Base-by-base conservation (phyloP, 768 basidiomycete genomes). In the Kwoniella sp. region DNA sequence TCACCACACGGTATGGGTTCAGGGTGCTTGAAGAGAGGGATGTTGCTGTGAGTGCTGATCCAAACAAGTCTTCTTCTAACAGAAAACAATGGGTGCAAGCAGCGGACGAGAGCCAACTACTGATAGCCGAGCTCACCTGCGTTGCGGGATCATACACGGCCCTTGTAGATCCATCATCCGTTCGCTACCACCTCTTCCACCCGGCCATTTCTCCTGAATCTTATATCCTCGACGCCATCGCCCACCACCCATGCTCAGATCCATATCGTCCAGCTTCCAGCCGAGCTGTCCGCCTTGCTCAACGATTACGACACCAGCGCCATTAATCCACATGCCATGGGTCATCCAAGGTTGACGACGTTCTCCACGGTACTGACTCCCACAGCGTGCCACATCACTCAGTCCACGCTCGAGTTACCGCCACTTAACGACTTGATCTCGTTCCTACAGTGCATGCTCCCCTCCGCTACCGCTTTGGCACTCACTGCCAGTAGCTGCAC, bases 361-460 rank as follows among this genome's bases (percentile, higher is more conserved):
- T 61, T 61, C 17, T 53, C 60, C 17, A 61, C 60, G 7, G 22
- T 61, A 11, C 50, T 61, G 4, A 61, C 60, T 2, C 23, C 51
- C 11, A 37, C 23, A 15, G 37, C 51, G 15, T 38, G 30, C 20
- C 51, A 45, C 22, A 31, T 61, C 9, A 55, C 60, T 9, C 8
- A 53, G 12, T 20, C 15, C 8, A 61, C 60, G 4, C 12, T 34
- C 3, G 15, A 5, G 2, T 23, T 63, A 29, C 28, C 23, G 5
- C 61, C 54, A 9, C 37, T 63, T 3, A 47, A 31, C 17, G 61
- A 63, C 22, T 34, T 63, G 23, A 63, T 48, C 11, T 55, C 41
- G 31, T 56, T 63, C 7, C 55, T 63, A 20, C 53, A 63, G 47
- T 63, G 61, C 23, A 26, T 63, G n/a, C 52, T 63, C 45, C 61